Conservation (phyloP, 495 filamentous ascomycete genomes). For the Physcia stellaris region DNA sequence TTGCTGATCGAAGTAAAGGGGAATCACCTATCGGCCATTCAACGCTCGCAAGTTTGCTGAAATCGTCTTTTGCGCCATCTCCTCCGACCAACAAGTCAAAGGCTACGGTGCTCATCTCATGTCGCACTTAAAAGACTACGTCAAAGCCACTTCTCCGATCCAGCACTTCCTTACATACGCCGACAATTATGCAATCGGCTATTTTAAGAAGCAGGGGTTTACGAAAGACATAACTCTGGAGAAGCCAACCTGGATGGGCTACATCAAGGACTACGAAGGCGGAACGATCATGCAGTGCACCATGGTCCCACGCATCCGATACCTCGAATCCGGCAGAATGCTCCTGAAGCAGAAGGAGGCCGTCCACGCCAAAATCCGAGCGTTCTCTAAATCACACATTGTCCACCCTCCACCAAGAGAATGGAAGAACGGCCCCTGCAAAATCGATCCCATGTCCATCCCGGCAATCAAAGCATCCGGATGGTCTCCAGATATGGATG, state of each 20-base stretch:
- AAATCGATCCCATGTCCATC: conserved; percentile 71
- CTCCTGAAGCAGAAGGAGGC: conserved; percentile 92
- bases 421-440: conserved; percentile 57
- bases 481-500: conserved; percentile 96
- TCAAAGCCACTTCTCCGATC: conserved; percentile 89
- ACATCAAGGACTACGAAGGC: conserved; percentile 98
- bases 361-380: conserved; percentile 86
- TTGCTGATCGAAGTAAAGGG: conserved; percentile 33
- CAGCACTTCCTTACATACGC: conserved; percentile 99
- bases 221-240: conserved; percentile 96
- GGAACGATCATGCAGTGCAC: conserved; percentile 99
- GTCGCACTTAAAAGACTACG: conserved; percentile 97
- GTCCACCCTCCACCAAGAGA: conserved; percentile 73
- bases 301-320: conserved; percentile 90
- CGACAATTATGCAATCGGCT: conserved; percentile 97
- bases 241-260: conserved; percentile 91
- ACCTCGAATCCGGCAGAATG: conserved; percentile 89
- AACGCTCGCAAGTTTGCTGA: conserved; percentile 87
- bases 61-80: conserved; percentile 97
- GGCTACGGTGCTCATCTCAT: conserved; percentile 96
- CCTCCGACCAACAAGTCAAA: conserved; percentile 95
- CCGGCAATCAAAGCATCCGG: conserved; percentile 77
- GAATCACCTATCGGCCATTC: conserved; percentile 95
- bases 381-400: conserved; percentile 77
- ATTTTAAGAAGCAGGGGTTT: conserved; percentile 98